These are phyloP conservation scores for Boletus tylopilopsis DNA, from an alignment of 768 basidiomycete species.

Conservation along the genomic window DNA sequence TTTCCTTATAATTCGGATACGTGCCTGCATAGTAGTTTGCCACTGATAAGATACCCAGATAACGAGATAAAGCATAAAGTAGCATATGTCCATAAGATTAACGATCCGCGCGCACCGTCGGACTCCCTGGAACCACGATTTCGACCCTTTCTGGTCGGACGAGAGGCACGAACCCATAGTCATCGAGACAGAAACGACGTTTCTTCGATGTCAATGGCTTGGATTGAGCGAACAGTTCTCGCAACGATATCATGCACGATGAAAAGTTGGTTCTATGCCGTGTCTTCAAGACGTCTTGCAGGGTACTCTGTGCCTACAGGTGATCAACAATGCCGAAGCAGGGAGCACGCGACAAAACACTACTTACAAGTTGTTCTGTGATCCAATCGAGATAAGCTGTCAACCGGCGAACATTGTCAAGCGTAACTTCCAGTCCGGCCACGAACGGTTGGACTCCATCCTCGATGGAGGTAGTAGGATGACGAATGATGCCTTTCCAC, in stretches of 20 bases:
- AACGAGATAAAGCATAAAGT: conserved; percentile 5
- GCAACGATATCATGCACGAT: conserved; percentile 16
- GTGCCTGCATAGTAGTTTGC: conserved; percentile 13
- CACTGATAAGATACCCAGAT: conserved; percentile 9
- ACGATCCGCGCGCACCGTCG: conserved; percentile 17
- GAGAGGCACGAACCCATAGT: neutral
- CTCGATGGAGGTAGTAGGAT: conserved; percentile 1
- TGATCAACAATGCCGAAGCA: conserved; percentile 1
- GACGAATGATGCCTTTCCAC: conserved; percentile 7
- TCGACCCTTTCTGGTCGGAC: conserved; percentile 9
- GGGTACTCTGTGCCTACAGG: conserved; percentile 16
- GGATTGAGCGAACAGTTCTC: conserved; percentile 20
- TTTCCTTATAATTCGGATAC: too few species aligned
- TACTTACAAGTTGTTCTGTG: conserved; percentile 24
- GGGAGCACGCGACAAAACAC: neutral
- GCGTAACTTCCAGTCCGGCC: conserved; percentile 19
- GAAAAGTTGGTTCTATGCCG: conserved; percentile 9
- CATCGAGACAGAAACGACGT: conserved; percentile 5
- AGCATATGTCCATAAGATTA: conserved; percentile 13
- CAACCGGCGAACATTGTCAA: conserved; percentile 19
- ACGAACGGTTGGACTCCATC: conserved; percentile 12
- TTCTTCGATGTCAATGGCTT: conserved; percentile 5
- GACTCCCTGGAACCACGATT: conserved; percentile 20
- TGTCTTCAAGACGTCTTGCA: conserved; percentile 10
- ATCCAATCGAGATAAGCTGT: conserved; percentile 28